Evolutionary conservation across 2,329 filamentous ascomycete species (phyloP), one percentile per base, ranked within the genome.

Genomic region (Paecilomyces formosus): DNA sequence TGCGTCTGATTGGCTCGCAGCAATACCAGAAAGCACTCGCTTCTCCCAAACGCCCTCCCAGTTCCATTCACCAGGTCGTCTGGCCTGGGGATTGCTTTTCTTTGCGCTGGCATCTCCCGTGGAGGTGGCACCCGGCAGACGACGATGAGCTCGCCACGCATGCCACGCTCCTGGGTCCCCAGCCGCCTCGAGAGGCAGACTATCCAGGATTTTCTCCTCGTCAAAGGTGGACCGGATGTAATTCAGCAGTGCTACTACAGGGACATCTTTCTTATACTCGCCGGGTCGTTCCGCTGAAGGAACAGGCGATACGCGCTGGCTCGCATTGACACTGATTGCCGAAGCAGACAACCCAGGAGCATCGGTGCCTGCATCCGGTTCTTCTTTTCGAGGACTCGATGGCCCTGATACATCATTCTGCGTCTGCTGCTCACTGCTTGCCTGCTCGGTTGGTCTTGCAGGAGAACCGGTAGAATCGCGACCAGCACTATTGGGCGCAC

Each of bases 1-100:
- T 1, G 86, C 79, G 64, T 97, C 93, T 0, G 90, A 89, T 55
- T 91, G 76, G 68, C 91, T 96, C 9, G 83, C 81, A 55, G 87
- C 83, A 51, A 97, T 84, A 18, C 88, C 88, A 72, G 88, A 89
- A 73, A 85, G 87, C 0, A 96, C 92, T 57, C 93, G 83, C 63
- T 92, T 88, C 70, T 95, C 90, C 93, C 93, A 99, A 0, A 97
- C 93, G 0, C 93, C 92, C 68, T 96, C 91, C 93, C 93, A 97
- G 70, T 96, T 96, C 93, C 93, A 97, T 66, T 96, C 88, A 6
- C 88, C 89, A 0, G 91, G 91, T 55, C 82, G 80, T 60, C 86
- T 76, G 35, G 74, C 68, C 63, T 70, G 72, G 55, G 68, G 78
- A 60, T 75, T 83, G 70, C 69, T 77, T 77, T 60, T 74, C 66